Percentiles rank a stretch among this genome's conserved stretches.
These are phyloP conservation scores for Calonectria montana DNA, from an alignment of 2,329 filamentous ascomycete genomes.

Conservation along the genomic window DNA sequence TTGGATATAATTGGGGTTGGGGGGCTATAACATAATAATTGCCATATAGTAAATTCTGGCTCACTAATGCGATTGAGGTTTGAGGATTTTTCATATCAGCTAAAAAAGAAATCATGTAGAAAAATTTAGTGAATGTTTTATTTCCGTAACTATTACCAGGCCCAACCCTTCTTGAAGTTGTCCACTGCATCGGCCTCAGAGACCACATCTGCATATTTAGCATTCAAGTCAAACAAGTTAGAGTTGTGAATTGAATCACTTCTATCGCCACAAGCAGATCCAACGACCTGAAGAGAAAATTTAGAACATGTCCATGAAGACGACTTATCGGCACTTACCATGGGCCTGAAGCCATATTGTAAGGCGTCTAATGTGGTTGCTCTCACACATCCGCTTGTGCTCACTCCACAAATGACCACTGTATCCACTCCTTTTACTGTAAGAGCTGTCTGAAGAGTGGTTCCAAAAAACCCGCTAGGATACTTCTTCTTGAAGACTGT, in stretches of 20 bases:
- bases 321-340: conserved; percentile 46
- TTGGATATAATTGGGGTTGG: neutral
- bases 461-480: conserved; percentile 52
- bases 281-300: conserved; percentile 49
- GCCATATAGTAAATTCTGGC: neutral
- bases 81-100: neutral
- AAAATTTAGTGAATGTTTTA: neutral
- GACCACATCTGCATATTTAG: conserved; percentile 60
- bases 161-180: conserved; percentile 52
- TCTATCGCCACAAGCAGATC: conserved; percentile 58
- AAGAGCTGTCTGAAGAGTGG: conserved; percentile 54
- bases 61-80: neutral
- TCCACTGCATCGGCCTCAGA: conserved; percentile 53
- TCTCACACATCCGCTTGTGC: conserved; percentile 59
- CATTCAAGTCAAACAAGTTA: conserved; percentile 58
- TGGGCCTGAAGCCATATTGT: conserved; percentile 56
- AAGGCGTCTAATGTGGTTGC: conserved; percentile 57
- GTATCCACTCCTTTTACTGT: conserved; percentile 54
- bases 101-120: too few relatives aligned
- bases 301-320: neutral
- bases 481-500: conserved; percentile 53
- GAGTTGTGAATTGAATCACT: conserved; percentile 56
- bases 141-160: conserved; percentile 3
- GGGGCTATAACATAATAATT: neutral
- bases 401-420: conserved; percentile 59